phyloP scores from a whole-genome alignment of 106 monocot species.

The Cymbidium sinense region DNA sequence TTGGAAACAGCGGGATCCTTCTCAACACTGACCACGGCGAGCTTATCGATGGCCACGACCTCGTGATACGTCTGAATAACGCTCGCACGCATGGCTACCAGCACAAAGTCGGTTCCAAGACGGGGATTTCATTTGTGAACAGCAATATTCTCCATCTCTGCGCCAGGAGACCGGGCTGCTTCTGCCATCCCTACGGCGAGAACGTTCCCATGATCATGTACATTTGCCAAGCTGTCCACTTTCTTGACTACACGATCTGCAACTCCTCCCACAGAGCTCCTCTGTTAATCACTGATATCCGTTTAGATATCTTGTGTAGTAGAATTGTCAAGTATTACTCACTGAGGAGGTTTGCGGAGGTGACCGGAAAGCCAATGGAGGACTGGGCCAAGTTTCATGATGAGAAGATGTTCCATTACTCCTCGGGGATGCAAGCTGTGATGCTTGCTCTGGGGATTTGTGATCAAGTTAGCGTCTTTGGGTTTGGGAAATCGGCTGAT shows the following conservation, averaged over 20 bases:
- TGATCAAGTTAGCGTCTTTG: conserved; percentile 57
- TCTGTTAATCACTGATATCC: conserved; percentile 52
- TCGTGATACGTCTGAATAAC: conserved; percentile 75
- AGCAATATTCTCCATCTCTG: conserved; percentile 78
- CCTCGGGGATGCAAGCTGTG: conserved; percentile 83
- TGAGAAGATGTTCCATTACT: conserved; percentile 68
- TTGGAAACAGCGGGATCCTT: conserved; percentile 85
- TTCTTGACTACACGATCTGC: conserved; percentile 64
- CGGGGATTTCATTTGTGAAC: conserved; percentile 64
- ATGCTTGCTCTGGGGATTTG: conserved; percentile 67
- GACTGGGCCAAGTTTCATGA: conserved; percentile 55
- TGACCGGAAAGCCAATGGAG: conserved; percentile 27
- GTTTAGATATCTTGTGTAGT: conserved; percentile 54
- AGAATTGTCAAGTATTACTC: conserved; percentile 77
- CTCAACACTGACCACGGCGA: conserved; percentile 34
- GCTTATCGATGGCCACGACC: conserved; percentile 63
- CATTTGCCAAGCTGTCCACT: conserved; percentile 67
- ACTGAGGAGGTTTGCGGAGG: conserved; percentile 46
- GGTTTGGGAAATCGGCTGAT: conserved; percentile 68
- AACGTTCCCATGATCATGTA: conserved; percentile 60
- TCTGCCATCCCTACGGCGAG: conserved; percentile 69
- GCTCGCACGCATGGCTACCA: conserved; percentile 47
- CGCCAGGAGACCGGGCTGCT: conserved; percentile 40
- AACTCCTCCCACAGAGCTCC: conserved; percentile 37
- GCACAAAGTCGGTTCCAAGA: conserved; percentile 52